Base-by-base conservation (phyloP, 2,329 filamentous ascomycete species). In the Phialophora verrucosa region DNA sequence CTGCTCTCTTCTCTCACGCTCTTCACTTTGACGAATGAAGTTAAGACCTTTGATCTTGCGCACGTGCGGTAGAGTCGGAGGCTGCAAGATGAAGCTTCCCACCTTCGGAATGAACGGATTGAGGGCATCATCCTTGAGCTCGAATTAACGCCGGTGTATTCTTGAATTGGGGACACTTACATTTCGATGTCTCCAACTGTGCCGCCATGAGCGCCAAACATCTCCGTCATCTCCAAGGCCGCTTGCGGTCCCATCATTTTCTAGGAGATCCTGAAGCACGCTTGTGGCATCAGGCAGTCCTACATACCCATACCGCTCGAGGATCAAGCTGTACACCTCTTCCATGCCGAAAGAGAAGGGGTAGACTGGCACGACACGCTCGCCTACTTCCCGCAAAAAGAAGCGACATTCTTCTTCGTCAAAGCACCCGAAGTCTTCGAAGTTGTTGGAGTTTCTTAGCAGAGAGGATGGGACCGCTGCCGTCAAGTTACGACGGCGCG, bases 381-480 rank as follows among this genome's bases (percentile, higher is more conserved):
- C 44, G 25, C 72, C 73, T 7, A 74, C 65, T 59, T 73, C 71
- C n/a, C 71, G 65, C 14, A 74, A 60, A 56, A 73, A 70, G 63
- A 69, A 72, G 23, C 73, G 72, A 53, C 73, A 74, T n/a, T 69
- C 63, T 51, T 73, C 73, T 61, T 74, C 73, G 42, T 75, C 71
- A 44, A 73, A 74, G 20, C 47, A 54, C n/a, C 70, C 71, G 27
- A 72, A 60, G 25, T 67, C 67, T 49, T 64, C 38, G 59, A 67
- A 38, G 20, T 51, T 53, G 29, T 59, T 59, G 10, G 54, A 55
- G 27, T 68, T 63, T 12, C 53, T 38, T 17, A 63, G 27, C 14
- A 44, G 31, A 14, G 62, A 53, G 12, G 57, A 62, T 32, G 56
- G 49, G 32, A 59, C 35, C 23, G 29, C 62, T 3, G 67, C 62